Base-by-base conservation (phyloP, 2,329 filamentous ascomycete species). In the Drechslerella dactyloides region DNA sequence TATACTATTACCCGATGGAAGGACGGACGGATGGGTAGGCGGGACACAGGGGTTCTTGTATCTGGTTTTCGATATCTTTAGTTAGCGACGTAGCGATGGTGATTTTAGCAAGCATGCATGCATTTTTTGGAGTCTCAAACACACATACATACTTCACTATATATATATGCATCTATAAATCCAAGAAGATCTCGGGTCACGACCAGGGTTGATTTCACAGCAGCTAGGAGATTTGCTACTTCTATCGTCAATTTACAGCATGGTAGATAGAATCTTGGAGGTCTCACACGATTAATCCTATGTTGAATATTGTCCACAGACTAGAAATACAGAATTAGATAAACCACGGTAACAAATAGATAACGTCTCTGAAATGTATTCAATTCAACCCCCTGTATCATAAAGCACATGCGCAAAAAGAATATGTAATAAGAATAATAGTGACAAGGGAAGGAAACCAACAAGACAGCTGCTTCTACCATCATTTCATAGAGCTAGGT, bases 301-400 rank as follows among this genome's bases (percentile, higher is more conserved):
- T 13, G 19, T 40, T n/a, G 24, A 27, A 27, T 33, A 57, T 30
- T 57, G 33, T 19, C 27, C 46, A 51, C 30, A 51, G 33, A 50
- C 30, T 56, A 65, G 53, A 65, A 58, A 58, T 52, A 65, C 42
- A 61, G 42, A 30, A 19, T 30, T 30, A 57, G 40, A 27, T 40
- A n/a, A n/a, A n/a, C n/a, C 15, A 59, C 33, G 23, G 30, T 30
- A 40, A 57, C 4, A 33, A 33, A 8, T 19, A 61, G 10, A 60
- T n/a, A 27, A 21, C 37, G 46, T 40, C 52, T 62, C 58, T 58
- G 62, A 55, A 27, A 17, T 51, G 37, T 51, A 51, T 51, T 48
- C 37, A 62, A 46, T 42, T 21, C 63, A 15, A 17, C 40, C 50
- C 65, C 58, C 23, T 69, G 44, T 69, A 69, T 69, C 44, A 17